phyloP scores from a whole-genome alignment of 2,329 filamentous ascomycete species.

The Xylaria polymorpha region DNA sequence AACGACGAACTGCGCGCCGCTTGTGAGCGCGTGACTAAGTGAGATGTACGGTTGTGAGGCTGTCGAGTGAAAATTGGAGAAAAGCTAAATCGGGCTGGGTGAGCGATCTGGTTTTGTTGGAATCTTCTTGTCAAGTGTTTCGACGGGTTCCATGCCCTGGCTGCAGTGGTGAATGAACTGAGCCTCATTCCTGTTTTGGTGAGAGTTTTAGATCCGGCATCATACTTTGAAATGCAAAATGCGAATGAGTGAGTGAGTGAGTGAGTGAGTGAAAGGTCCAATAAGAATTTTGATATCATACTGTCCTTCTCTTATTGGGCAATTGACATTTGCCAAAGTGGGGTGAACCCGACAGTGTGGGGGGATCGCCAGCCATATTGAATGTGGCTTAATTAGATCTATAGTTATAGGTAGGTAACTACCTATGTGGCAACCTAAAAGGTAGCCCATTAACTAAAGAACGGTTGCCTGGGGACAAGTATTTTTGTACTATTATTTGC shows the following conservation, averaged over 20 bases:
- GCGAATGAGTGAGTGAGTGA: no score
- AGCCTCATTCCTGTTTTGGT: constrained; percentile 23
- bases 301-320: constrained; percentile 14
- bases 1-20: neutral
- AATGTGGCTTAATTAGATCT: neutral
- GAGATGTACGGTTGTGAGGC: neutral
- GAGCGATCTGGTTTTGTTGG: neutral
- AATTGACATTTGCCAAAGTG: neutral
- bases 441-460: no score
- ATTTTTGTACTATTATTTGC: no score
- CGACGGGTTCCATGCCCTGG: constrained; percentile 20
- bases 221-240: neutral
- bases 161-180: neutral
- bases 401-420: no score
- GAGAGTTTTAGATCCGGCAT: neutral
- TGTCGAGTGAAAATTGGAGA: neutral
- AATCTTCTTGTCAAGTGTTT: neutral
- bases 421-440: no score
- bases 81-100: neutral
- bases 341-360: neutral
- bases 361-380: neutral
- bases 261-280: no score
- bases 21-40: neutral
- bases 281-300: constrained; percentile 31
- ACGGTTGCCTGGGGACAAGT: no score